Conservation (phyloP, 495 filamentous ascomycete species). For the Annulohypoxylon maeteangense region DNA sequence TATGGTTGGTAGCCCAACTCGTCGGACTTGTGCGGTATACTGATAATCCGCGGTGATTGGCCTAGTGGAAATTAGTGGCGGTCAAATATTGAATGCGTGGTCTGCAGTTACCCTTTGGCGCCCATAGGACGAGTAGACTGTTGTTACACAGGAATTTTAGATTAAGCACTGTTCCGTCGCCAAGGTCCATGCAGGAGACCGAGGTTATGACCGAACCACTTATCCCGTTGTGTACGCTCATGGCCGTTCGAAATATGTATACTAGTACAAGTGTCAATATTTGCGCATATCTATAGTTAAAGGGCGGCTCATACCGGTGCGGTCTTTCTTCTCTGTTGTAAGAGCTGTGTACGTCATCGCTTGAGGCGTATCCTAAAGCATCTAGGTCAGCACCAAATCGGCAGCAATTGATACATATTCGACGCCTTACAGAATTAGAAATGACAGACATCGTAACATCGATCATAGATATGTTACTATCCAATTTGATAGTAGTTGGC, state of each 20-base stretch:
- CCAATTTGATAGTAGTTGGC: conserved; percentile 50
- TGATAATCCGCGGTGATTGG: conserved; percentile 38
- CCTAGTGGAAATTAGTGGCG: conserved; percentile 27
- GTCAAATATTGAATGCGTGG: background rate
- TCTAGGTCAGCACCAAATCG: conserved; percentile 26
- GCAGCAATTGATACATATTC: background rate
- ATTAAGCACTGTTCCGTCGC: conserved; percentile 57
- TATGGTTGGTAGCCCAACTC: conserved; percentile 40
- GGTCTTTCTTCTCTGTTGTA: conserved; percentile 35
- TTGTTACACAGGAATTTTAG: conserved; percentile 60
- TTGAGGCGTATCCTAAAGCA: conserved; percentile 44
- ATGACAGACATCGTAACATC: conserved; percentile 51
- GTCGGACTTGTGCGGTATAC: conserved; percentile 46
- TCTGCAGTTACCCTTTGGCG: conserved; percentile 46
- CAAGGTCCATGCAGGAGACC: conserved; percentile 52
- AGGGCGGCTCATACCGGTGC: conserved; percentile 24
- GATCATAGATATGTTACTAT: conserved; percentile 51
- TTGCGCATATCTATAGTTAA: background rate
- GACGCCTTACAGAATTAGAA: conserved; percentile 44
- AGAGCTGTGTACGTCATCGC: conserved; percentile 52
- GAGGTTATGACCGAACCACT: conserved; percentile 47
- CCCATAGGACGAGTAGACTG: conserved; percentile 58
- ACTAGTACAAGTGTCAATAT: conserved; percentile 48
- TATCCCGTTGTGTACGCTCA: conserved; percentile 56
- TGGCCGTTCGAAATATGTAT: conserved; percentile 55